Evolutionary conservation across 1,284 basidiomycete genomes (phyloP).

Genomic region (Neonothopanus nambi): DNA sequence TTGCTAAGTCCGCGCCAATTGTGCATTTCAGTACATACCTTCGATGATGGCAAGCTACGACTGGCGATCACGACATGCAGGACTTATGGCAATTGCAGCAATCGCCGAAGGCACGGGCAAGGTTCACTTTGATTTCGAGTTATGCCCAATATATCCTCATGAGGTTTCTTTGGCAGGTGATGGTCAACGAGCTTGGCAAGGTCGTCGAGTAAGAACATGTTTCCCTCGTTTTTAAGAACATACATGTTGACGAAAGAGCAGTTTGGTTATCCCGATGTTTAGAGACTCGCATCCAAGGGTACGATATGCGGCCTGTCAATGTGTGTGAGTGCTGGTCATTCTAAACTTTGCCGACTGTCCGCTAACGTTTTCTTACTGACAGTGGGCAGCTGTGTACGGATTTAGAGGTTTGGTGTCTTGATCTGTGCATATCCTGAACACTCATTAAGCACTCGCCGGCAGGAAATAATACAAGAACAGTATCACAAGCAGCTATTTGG

Average conservation of each 20-base stretch:
- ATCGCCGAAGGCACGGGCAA: slow-evolving; percentile 77
- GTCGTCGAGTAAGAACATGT: slow-evolving; percentile 60
- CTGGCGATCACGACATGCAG: slow-evolving; percentile 81
- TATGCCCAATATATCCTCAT: neutral
- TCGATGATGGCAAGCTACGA: slow-evolving; percentile 77
- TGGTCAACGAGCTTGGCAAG: slow-evolving; percentile 75
- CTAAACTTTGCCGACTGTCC: neutral
- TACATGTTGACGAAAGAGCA: slow-evolving; percentile 24
- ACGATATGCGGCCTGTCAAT: slow-evolving; percentile 83
- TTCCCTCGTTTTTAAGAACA: neutral
- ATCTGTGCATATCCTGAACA: slow-evolving; percentile 13
- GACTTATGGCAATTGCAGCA: slow-evolving; percentile 77
- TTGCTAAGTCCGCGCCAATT: neutral
- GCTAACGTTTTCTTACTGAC: slow-evolving; percentile 10
- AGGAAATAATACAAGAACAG: slow-evolving; percentile 76
- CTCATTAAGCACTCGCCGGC: neutral
- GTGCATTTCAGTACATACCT: slow-evolving; percentile 54
- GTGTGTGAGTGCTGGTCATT: slow-evolving; percentile 58
- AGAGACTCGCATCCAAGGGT: slow-evolving; percentile 79
- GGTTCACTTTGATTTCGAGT: slow-evolving; percentile 30
- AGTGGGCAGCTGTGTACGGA: slow-evolving; percentile 85
- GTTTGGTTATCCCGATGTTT: slow-evolving; percentile 76
- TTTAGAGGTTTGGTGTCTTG: slow-evolving; percentile 56
- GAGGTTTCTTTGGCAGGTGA: slow-evolving; percentile 45
- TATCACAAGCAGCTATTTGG: slow-evolving; percentile 70